Base-by-base conservation (phyloP, 2,329 filamentous ascomycete genomes). In the Truncatella angustata region DNA sequence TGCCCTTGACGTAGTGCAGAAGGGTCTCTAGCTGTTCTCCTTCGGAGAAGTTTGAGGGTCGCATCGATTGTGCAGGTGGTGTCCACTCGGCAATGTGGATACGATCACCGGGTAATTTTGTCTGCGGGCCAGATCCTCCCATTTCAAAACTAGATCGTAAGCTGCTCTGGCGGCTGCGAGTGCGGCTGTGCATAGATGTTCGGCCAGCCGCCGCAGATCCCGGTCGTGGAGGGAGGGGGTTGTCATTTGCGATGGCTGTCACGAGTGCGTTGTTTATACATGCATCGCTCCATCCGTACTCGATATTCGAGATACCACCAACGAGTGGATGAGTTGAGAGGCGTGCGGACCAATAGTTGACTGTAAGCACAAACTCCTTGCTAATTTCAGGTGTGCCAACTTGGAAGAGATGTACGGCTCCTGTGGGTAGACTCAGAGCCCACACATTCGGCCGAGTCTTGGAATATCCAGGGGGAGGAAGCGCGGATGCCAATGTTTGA, bases 381-480 rank as follows among this genome's bases (percentile, higher is more conserved):
- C 92, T 89, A 62, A 97, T 96, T 62, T 99, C 94, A 0, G 90
- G 85, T 1, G 94, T 99, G 51, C 94, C 94, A 45, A 94, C 94
- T 65, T 97, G 92, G 79, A 99, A 99, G n/a, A 99, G 80, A 67
- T 99, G 94, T 1, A 99, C 92, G 0, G 93, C 93, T 11, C 94
- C 94, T 1, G 87, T 95, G 0, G 94, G 93, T 42, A 99, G 76
- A 56, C 90, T 96, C 48, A 99, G 75, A 2, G 94, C 93, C 88
- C 92, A 99, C 1, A 99, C 94, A 67, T 97, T 86, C 4, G 92
- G 92, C 10, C 94, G 81, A 24, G 86, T 82, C 63, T 95, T 91
- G 30, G 91, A 97, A 70, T 97, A 97, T 10, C 94, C 94, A 0
- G 94, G 93, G 1, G 91, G 82, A 7, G 94, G 94, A 12, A 99